Conservation (phyloP, 345 rosid genomes). For the Citrus maxima region DNA sequence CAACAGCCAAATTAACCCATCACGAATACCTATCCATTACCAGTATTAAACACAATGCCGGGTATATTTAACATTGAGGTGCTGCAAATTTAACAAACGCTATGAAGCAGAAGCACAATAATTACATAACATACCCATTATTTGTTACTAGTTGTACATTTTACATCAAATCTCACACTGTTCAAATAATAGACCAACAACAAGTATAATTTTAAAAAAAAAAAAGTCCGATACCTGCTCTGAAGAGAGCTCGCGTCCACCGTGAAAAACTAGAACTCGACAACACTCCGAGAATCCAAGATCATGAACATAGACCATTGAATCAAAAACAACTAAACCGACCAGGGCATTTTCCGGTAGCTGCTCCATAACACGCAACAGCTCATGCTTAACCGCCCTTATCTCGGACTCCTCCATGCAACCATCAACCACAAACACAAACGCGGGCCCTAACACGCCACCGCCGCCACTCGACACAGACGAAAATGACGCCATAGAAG, state of each 20-base stretch:
- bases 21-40: background rate
- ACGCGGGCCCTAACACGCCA: slow-evolving; percentile 61
- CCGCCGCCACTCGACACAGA: slow-evolving; percentile 24
- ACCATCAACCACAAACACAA: slow-evolving; percentile 81
- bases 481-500: slow-evolving; percentile 22
- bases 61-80: background rate
- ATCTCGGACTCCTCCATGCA: slow-evolving; percentile 71
- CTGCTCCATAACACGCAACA: slow-evolving; percentile 70
- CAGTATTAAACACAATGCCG: background rate
- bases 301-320: slow-evolving; percentile 86
- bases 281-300: slow-evolving; percentile 73
- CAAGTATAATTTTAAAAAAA: too few species aligned
- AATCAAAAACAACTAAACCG: slow-evolving; percentile 68
- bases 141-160: too few species aligned
- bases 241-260: slow-evolving; percentile 65
- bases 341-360: slow-evolving; percentile 77
- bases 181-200: background rate
- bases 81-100: background rate
- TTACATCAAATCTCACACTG: background rate
- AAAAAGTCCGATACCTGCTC: slow-evolving; percentile 51
- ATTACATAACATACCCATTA: background rate
- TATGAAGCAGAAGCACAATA: background rate
- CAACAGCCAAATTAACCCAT: background rate
- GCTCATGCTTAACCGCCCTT: slow-evolving; percentile 63
- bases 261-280: slow-evolving; percentile 69